phyloP scores from a whole-genome alignment of 768 basidiomycete genomes.

The Calocera cornea region DNA sequence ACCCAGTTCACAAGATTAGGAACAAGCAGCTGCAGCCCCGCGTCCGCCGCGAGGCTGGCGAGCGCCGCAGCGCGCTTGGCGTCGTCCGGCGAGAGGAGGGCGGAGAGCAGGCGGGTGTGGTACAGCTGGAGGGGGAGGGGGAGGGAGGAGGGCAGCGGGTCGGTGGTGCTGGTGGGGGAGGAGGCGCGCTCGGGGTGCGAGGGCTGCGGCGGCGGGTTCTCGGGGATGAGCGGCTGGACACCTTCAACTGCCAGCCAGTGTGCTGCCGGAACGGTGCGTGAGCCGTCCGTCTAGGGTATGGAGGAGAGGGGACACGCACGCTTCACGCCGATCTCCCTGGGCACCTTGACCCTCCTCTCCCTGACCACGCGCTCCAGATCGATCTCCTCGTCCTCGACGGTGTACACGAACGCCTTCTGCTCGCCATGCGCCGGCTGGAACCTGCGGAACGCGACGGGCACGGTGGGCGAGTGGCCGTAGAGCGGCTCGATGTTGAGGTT shows the following conservation, averaged over 20 bases:
- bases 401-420: conserved; percentile 65
- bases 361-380: conserved; percentile 86
- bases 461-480: conserved; percentile 65
- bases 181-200: conserved; percentile 10
- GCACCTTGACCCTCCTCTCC: conserved; percentile 70
- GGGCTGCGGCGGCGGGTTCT: conserved; percentile 59
- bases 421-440: conserved; percentile 30
- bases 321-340: conserved; percentile 71
- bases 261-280: conserved; percentile 33
- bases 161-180: background rate
- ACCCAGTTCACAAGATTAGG: conserved; percentile 95
- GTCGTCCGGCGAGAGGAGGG: background rate
- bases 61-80: conserved; percentile 21
- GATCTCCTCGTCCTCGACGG: conserved; percentile 92
- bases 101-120: conserved; percentile 55
- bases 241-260: conserved; percentile 99
- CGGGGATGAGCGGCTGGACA: conserved; percentile 89
- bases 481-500: conserved; percentile 93
- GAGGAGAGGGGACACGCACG: conserved; percentile 12
- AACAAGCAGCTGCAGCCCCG: conserved; percentile 78
- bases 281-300: background rate
- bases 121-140: conserved; percentile 22
- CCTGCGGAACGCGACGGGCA: conserved; percentile 47
- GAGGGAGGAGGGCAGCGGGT: background rate
- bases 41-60: conserved; percentile 76